Base-by-base conservation (phyloP, 768 basidiomycete genomes). In the Lactarius sanguifluus region DNA sequence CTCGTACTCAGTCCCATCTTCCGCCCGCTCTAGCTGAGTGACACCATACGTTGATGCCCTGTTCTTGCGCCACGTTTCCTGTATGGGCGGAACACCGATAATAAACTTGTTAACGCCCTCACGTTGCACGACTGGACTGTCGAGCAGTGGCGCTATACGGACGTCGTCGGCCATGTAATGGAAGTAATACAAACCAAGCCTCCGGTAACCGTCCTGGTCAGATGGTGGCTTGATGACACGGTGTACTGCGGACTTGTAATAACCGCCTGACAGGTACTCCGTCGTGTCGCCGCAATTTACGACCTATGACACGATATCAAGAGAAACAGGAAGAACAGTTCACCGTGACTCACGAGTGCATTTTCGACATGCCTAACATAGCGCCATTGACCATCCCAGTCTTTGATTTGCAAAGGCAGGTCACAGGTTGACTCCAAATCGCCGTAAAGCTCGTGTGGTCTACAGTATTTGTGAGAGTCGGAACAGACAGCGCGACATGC, bases 161-260 rank as follows among this genome's bases (percentile, higher is more conserved):
- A 75, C 71, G 45, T 74, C 70, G 69, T 78, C 74, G 66, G 75
- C 72, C 30, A 77, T 71, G 50, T 77, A 69, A 5, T 71, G 70
- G 70, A 79, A 79, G 71, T 78, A 79, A 68, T 72, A 74, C 16
- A 76, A 64, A 25, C 78, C 77, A 20, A 79, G 75, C 15, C 78
- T 76, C 54, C 67, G 65, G 70, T 73, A 75, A 5, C 72, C 72
- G 2, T 71, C 75, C 70, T 79, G 78, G 63, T 77, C 76, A 28
- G 62, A 61, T 1, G 78, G 78, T 13, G 78, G 78, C 62, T 77
- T 77, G 16, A 76, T 67, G 52, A 79, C 78, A 52, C 78, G 78
- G 66, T 79, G 78, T 47, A 79, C 75, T 1, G 78, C 78, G 12
- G 75, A 73, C 66, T 75, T 76, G 64, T 76, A 77, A 70, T 71